Evolutionary conservation across 73 alveolate genomes (phyloP), one percentile per base, ranked within the genome.

Genomic region (Paramecium caudatum): DNA sequence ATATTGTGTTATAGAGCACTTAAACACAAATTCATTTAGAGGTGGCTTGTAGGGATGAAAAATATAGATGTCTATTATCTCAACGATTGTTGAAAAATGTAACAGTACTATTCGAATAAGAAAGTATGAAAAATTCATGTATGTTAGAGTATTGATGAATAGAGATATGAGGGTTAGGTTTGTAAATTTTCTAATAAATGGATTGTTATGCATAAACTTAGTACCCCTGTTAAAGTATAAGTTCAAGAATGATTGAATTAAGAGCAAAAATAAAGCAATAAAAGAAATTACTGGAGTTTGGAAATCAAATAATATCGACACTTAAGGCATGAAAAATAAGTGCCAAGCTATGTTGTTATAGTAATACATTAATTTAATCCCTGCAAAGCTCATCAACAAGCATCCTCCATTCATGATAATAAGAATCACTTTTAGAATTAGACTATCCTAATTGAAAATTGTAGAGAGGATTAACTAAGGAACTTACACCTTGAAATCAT

Each of bases 271-370:
- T 4, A 55, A 9, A 4, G 78, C 78, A 17, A 55, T 55, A 4
- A 43, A 27, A 27, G 80, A 55, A 55, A 55, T 17, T 1, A 23
- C 30, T 23, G 80, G 80, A 27, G 46, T 27, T 19, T 55, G 46
- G 30, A 55, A 55, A 55, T 55, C 80, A 27, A 55, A 27, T 3
- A 55, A 21, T 9, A 55, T 55, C n/a, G 80, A 55, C 10, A 55
- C 80, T 25, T 55, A 8, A 55, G 80, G 80, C 80, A 55, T 55
- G 30, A 55, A 55, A 10, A 55, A 55, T 37, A 55, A 27, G 30
- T 55, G 80, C 80, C 80, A 55, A 1, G 80, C 30, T 23, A 55
- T 43, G 30, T 55, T 55, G 45, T 55, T 55, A 55, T 55, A 55
- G 19, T 55, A 55, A 10, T 55, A 55, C 80, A 55, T 55, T 23